Conservation (phyloP, 345 rosid species). For the Eucalyptus sp. region DNA sequence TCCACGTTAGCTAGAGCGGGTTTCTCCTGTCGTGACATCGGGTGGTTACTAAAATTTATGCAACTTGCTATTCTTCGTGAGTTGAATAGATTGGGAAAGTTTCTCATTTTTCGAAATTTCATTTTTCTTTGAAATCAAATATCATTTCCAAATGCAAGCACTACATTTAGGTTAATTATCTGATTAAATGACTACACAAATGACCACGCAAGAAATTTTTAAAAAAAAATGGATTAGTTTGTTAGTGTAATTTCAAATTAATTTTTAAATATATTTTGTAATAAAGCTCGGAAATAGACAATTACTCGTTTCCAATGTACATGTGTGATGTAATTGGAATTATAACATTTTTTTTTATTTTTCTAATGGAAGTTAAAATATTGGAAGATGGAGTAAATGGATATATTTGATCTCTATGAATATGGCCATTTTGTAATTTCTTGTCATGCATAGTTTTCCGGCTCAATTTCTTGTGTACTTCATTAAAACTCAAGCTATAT, state of each 20-base stretch:
- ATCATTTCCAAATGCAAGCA: background rate
- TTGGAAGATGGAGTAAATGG: background rate
- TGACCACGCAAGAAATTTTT: fast-evolving
- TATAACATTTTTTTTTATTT: background rate
- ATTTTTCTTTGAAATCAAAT: background rate
- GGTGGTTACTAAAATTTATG: background rate
- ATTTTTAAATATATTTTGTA: background rate
- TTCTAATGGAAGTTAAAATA: background rate
- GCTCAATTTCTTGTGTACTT: background rate
- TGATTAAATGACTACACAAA: background rate
- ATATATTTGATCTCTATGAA: background rate
- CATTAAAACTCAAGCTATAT: background rate
- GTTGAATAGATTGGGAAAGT: background rate
- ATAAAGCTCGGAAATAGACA: background rate
- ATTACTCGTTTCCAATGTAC: background rate
- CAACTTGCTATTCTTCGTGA: background rate
- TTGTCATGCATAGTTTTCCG: background rate
- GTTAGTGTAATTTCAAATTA: background rate
- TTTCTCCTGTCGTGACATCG: background rate
- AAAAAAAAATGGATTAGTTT: background rate
- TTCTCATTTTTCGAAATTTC: background rate
- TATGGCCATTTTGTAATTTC: background rate
- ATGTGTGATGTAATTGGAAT: background rate
- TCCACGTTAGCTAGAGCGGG: too few species aligned
- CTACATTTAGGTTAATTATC: background rate